Evolutionary conservation across 306 rosid species (phyloP).

Genomic region (Abrus precatorius): DNA sequence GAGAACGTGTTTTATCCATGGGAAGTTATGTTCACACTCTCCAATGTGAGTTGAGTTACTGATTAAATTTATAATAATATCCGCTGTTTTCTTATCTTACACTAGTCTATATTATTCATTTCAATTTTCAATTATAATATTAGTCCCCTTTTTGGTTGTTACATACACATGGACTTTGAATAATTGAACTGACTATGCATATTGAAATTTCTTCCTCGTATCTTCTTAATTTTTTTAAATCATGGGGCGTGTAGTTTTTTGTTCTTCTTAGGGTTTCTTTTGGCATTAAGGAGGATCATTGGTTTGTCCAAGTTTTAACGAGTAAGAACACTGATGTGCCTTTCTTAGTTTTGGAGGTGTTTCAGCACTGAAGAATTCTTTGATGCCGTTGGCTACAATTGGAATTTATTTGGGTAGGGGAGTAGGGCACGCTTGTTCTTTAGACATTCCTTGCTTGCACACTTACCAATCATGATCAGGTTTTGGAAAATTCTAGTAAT

Average conservation of each 20-base stretch:
- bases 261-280: not conserved
- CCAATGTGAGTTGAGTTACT: slow-evolving; percentile 69
- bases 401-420: too few relatives aligned
- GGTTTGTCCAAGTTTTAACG: not conserved
- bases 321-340: not conserved
- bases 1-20: slow-evolving; percentile 78
- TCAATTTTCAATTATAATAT: not conserved
- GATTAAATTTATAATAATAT: not conserved
- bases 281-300: not conserved
- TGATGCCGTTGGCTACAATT: too few relatives aligned
- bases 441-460: slow-evolving; percentile 14
- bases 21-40: slow-evolving; percentile 74
- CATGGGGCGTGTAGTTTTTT: too few relatives aligned
- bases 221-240: too few relatives aligned
- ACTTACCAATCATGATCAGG: slow-evolving; percentile 10
- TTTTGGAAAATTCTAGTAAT: not conserved
- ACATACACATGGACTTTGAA: not conserved
- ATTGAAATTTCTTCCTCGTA: too few relatives aligned
- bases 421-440: too few relatives aligned
- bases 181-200: too few relatives aligned
- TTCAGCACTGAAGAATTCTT: too few relatives aligned
- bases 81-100: not conserved
- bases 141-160: not conserved
- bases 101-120: not conserved
- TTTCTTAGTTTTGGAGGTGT: too few relatives aligned